Percentiles rank a stretch among this genome's conserved stretches.
Evolutionary conservation across 139 green algal species (phyloP).

Genomic region (Chlorella sp.): DNA sequence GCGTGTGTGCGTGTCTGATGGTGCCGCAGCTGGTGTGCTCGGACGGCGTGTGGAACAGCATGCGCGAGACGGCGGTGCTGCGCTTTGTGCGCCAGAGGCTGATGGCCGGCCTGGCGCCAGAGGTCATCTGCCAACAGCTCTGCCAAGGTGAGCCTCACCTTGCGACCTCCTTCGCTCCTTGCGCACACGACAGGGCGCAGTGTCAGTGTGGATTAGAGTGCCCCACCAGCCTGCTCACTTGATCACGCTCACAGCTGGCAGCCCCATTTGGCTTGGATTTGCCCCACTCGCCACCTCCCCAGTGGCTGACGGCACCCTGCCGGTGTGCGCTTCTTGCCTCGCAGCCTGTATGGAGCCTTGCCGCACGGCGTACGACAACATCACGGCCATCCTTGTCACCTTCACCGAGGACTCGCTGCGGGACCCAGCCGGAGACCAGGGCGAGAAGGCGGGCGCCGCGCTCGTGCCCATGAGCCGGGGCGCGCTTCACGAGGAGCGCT

Average conservation of each 20-base stretch:
- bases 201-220: background rate
- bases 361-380: conserved; percentile 26
- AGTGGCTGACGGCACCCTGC: background rate
- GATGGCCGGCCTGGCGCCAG: conserved; percentile 5
- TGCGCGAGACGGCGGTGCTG: conserved; percentile 17
- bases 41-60: conserved; percentile 28
- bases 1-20: background rate
- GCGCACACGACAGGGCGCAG: background rate
- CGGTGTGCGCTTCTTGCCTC: background rate
- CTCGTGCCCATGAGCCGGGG: too few species aligned
- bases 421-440: too few species aligned
- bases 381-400: conserved; percentile 16
- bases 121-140: background rate
- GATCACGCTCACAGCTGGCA: too few species aligned
- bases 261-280: too few species aligned
- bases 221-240: background rate
- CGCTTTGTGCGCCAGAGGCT: conserved; percentile 11
- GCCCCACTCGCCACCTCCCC: too few species aligned
- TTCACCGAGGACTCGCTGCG: background rate
- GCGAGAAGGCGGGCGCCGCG: too few species aligned
- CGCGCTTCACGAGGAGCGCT: too few species aligned
- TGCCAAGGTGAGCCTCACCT: conserved; percentile 8
- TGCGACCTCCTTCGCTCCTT: background rate
- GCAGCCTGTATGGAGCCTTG: conserved; percentile 22
- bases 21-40: conserved; percentile 18